phyloP scores from a whole-genome alignment of 768 basidiomycete species.

The Pleurotus giganteus region DNA sequence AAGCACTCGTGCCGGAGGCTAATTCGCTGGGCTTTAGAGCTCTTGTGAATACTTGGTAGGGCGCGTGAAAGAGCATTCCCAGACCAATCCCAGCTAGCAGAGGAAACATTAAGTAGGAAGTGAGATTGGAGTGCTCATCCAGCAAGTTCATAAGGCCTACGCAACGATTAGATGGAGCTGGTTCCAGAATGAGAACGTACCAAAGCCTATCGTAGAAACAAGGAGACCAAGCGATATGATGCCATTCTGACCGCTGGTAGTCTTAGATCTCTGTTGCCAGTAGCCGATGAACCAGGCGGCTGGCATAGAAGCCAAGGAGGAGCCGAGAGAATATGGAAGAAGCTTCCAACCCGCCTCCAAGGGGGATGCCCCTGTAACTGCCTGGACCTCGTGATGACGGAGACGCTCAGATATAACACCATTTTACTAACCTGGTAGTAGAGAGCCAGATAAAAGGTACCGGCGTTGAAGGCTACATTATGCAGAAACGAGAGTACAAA shows the following conservation, averaged over 20 bases:
- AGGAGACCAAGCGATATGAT: constrained; percentile 62
- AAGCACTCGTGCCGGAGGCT: constrained; percentile 80
- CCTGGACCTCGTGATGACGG: constrained; percentile 36
- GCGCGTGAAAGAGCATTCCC: constrained; percentile 84
- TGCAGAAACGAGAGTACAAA: constrained; percentile 75
- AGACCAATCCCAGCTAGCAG: constrained; percentile 74
- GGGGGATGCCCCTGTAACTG: constrained; percentile 68
- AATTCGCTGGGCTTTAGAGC: constrained; percentile 64
- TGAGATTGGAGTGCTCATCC: constrained; percentile 44
- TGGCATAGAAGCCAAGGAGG: constrained; percentile 82
- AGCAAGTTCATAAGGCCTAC: constrained; percentile 69
- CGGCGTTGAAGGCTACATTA: constrained; percentile 80
- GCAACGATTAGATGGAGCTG: constrained; percentile 18
- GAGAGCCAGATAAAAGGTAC: constrained; percentile 82
- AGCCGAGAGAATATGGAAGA: constrained; percentile 83
- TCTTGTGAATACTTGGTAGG: constrained; percentile 75
- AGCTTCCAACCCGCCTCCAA: constrained; percentile 70
- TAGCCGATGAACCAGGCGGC: constrained; percentile 80
- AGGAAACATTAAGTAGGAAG: constrained; percentile 54
- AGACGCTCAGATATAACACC: constrained; percentile 12
- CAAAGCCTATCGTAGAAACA: constrained; percentile 70
- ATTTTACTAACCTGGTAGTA: constrained; percentile 67
- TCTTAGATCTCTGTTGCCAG: constrained; percentile 52
- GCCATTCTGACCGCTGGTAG: constrained; percentile 65
- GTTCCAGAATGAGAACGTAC: constrained; percentile 33